Percentiles rank a stretch among this genome's conserved stretches.
phyloP scores from a whole-genome alignment of 2,329 filamentous ascomycete genomes.

The Scytalidium sp. region DNA sequence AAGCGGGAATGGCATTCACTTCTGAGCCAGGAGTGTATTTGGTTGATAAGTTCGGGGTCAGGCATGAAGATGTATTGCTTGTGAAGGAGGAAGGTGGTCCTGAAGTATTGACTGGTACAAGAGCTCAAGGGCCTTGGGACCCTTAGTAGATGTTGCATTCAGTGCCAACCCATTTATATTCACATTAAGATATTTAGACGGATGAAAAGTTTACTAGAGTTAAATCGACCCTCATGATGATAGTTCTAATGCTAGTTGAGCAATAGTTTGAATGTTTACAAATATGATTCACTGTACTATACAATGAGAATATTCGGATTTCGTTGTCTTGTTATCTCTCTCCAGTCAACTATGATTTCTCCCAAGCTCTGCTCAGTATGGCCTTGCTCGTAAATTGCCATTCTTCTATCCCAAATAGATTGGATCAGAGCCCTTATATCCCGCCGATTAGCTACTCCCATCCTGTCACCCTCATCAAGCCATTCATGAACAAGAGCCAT shows the following conservation, averaged over 20 bases:
- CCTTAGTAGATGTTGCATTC: too few species aligned
- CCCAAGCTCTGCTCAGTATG: too few species aligned
- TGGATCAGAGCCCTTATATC: background rate
- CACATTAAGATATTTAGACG: too few species aligned
- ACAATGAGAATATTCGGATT: too few species aligned
- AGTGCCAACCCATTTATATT: too few species aligned
- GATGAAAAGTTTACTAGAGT: too few species aligned
- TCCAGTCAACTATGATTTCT: too few species aligned
- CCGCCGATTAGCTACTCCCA: constrained; percentile 1
- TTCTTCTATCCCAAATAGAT: background rate
- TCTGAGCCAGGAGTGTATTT: constrained; percentile 63
- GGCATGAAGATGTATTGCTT: constrained; percentile 61
- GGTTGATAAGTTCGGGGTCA: constrained; percentile 55
- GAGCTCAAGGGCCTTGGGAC: constrained; percentile 50
- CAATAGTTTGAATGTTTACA: too few species aligned
- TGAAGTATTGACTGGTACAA: constrained; percentile 51
- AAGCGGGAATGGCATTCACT: constrained; percentile 60
- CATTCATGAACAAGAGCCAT: background rate
- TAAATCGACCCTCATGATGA: too few species aligned
- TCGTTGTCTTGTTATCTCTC: too few species aligned
- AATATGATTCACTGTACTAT: too few species aligned
- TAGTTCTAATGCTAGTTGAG: too few species aligned
- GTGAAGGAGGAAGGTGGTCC: constrained; percentile 51
- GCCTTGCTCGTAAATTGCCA: background rate
- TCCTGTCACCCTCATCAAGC: background rate